Evolutionary conservation across 2,329 filamentous ascomycete genomes (phyloP), one percentile per base, ranked within the genome.

Genomic region (Ramichloridium luteum): DNA sequence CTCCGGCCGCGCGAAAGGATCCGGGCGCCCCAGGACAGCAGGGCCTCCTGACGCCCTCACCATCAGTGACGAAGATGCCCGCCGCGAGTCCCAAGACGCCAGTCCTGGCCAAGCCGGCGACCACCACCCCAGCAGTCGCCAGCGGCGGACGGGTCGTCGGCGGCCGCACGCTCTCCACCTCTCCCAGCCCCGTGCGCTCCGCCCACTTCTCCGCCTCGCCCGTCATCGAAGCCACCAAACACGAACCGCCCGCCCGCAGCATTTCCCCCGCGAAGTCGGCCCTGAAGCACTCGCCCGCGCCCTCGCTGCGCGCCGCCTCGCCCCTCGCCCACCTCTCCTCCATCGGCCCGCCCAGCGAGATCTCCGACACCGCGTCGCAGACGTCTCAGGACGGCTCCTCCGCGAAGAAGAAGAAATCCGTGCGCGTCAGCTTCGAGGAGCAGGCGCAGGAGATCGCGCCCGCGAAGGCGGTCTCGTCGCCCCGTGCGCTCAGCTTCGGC

Each of bases 391-490:
- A 56, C 13, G 56, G 51, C 17, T 48, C 46, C 14, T 55, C 53
- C 11, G 33, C 16, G 8, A 58, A 58, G 37, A 69, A 71, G 37
- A 83, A 74, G 57, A 83, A 78, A 54, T 70, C 66, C 23, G 70
- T 71, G 1, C 67, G 80, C 14, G 80, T 86, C 28, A 93, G 84
- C 57, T 94, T 85, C 49, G 77, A 83, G 40, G 78, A 83, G 16
- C 43, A 49, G 20, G 42, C 49, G 5, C 40, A 44, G 22, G 39
- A 44, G 14, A 42, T 47, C 30, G 67, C 69, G n/a, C 35, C 40
- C 4, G 34, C 39, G 18, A 37, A 30, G 6, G 58, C 69, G 6
- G 58, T 73, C 2, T 63, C 72, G 13, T 68, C 72, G 31, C 37
- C 41, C 13, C 30, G 32, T 13, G 20, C 38, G 4, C 20, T 33